A percentile compares a stretch with the other conserved stretches of the same genome.
These are phyloP conservation scores for Lodderomyces theae DNA, from an alignment of 1,139 yeast genomes.

Conservation along the genomic window DNA sequence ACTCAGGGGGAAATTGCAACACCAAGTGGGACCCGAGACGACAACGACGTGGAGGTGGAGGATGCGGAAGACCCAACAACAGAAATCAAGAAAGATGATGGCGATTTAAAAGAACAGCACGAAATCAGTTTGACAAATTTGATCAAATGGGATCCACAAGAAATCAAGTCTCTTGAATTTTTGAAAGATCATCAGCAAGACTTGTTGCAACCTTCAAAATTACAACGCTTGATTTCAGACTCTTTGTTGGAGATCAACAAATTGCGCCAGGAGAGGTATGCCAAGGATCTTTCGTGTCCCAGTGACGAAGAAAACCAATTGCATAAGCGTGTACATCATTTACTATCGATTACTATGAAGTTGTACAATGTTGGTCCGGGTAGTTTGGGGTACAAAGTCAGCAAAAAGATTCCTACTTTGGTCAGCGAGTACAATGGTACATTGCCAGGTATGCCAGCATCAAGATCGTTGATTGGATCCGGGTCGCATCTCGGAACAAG, in stretches of 20 bases:
- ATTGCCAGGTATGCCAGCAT: constrained; percentile 58
- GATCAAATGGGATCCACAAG: constrained; percentile 38
- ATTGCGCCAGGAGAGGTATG: constrained; percentile 59
- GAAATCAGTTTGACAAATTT: constrained; percentile 34
- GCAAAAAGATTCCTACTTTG: constrained; percentile 61
- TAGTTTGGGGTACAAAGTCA: constrained; percentile 33
- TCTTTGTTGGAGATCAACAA: constrained; percentile 58
- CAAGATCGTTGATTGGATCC: constrained; percentile 13
- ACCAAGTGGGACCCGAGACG: not conserved
- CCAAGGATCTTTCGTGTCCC: constrained; percentile 29
- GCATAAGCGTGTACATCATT: constrained; percentile 43
- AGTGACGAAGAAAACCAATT: constrained; percentile 27
- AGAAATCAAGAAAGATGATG: not conserved
- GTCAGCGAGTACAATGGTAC: constrained; percentile 76
- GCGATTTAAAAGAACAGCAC: not conserved
- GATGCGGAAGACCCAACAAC: not conserved
- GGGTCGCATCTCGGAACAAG: not conserved
- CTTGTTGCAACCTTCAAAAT: constrained; percentile 26
- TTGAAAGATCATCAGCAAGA: constrained; percentile 27
- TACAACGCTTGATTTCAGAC: constrained; percentile 54
- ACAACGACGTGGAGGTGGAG: not conserved
- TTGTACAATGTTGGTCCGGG: constrained; percentile 26
- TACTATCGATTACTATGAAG: constrained; percentile 31
- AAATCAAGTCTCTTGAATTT: constrained; percentile 23
- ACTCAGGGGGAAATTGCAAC: not conserved